Conservation (phyloP, 768 basidiomycete species). For the Crepidotus variabilis region DNA sequence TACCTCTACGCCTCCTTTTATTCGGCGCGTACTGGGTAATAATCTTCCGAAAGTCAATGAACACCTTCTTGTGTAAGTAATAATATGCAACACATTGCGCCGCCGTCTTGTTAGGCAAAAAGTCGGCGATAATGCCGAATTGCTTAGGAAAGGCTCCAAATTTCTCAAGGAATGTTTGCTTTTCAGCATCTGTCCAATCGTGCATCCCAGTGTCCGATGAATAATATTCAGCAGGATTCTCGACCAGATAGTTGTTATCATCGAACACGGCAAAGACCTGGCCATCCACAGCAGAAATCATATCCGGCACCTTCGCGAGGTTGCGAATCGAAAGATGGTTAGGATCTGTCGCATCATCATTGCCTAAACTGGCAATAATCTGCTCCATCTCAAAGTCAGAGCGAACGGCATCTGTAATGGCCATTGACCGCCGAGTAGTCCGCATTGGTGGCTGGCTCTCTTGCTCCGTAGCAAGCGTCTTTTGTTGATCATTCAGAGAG, state of each 20-base stretch:
- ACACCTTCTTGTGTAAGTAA: constrained; percentile 89
- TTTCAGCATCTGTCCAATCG: constrained; percentile 88
- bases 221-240: constrained; percentile 76
- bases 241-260: constrained; percentile 80
- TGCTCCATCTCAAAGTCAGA: constrained; percentile 97
- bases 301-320: constrained; percentile 86
- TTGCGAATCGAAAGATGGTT: constrained; percentile 83
- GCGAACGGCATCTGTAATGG: constrained; percentile 84
- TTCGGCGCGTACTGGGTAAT: constrained; percentile 62
- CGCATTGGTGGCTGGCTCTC: constrained; percentile 43
- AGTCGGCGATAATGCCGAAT: constrained; percentile 87
- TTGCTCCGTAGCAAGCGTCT: constrained; percentile 35
- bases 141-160: constrained; percentile 90
- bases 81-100: constrained; percentile 91
- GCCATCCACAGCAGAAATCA: constrained; percentile 69
- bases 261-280: constrained; percentile 65
- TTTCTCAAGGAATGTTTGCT: constrained; percentile 70
- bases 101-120: constrained; percentile 78
- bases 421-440: constrained; percentile 72
- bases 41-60: constrained; percentile 81
- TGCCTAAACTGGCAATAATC: constrained; percentile 91
- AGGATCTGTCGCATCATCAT: constrained; percentile 91
- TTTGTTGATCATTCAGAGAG: constrained; percentile 59
- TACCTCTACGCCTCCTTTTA: constrained; percentile 58
- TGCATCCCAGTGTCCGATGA: constrained; percentile 67